Evolutionary conservation across 1,139 yeast species (phyloP).

Genomic region (Zygoascus sp.): DNA sequence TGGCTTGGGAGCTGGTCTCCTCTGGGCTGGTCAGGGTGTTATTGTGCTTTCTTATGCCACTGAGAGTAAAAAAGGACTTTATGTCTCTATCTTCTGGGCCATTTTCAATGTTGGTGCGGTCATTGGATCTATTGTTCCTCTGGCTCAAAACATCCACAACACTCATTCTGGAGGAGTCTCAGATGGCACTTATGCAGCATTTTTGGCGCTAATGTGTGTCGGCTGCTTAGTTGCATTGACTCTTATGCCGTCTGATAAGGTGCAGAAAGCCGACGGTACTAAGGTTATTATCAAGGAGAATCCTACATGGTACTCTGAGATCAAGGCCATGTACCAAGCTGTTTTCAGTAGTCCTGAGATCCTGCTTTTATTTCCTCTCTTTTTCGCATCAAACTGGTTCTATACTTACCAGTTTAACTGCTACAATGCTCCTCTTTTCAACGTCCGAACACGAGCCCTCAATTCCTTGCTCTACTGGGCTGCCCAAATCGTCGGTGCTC

Average conservation of each 20-base stretch:
- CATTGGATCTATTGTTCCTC: slow-evolving; percentile 24
- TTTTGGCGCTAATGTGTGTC: slow-evolving; percentile 47
- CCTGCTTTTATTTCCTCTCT: slow-evolving; percentile 50
- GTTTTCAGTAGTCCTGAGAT: slow-evolving; percentile 44
- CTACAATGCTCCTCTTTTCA: slow-evolving; percentile 51
- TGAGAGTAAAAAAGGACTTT: slow-evolving; percentile 49
- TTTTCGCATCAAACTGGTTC: slow-evolving; percentile 58
- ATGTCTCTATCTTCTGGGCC: slow-evolving; percentile 51
- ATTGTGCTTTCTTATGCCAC: slow-evolving; percentile 52
- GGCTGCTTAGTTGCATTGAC: slow-evolving; percentile 46
- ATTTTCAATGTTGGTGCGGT: slow-evolving; percentile 60
- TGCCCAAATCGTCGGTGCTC: slow-evolving; percentile 54
- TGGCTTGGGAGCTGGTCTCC: slow-evolving; percentile 52
- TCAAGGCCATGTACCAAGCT: slow-evolving; percentile 38
- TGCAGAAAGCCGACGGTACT: slow-evolving; percentile 49
- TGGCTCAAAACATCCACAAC: slow-evolving; percentile 15
- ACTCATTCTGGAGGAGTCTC: slow-evolving; percentile 41
- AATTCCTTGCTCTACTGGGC: slow-evolving; percentile 57
- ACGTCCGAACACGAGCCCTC: slow-evolving; percentile 53
- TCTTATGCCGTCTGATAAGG: slow-evolving; percentile 47
- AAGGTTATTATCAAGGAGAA: slow-evolving; percentile 42
- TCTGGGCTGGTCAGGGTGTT: slow-evolving; percentile 62
- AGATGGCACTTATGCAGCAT: slow-evolving; percentile 54
- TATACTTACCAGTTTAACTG: slow-evolving; percentile 57
- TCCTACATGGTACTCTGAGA: slow-evolving; percentile 46